Percentiles rank a stretch among this genome's conserved stretches.
These are phyloP conservation scores for Termitomyces sp. DNA, from an alignment of 768 basidiomycete species.

Conservation along the genomic window DNA sequence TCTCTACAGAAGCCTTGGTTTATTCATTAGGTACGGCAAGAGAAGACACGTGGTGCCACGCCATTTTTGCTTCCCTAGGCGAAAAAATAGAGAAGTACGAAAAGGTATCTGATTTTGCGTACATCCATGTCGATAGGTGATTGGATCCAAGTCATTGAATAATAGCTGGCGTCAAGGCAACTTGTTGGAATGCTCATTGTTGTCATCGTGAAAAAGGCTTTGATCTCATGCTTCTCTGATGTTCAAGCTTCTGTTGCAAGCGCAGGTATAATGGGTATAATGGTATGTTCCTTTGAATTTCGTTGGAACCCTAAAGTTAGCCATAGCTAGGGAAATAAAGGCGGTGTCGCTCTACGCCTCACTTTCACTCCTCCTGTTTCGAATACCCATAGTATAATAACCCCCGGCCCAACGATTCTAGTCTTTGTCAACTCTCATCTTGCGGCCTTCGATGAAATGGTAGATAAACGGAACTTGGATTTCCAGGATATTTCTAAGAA, in stretches of 20 bases:
- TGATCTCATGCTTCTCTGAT: conserved; percentile 49
- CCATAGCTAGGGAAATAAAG: conserved; percentile 72
- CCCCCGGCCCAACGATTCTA: conserved; percentile 42
- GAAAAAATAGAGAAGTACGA: conserved; percentile 60
- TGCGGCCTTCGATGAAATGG: conserved; percentile 80
- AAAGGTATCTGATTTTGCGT: conserved; percentile 42
- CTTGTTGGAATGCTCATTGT: conserved; percentile 8
- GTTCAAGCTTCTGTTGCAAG: conserved; percentile 53
- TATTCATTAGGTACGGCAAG: conserved; percentile 59
- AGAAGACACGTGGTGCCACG: conserved; percentile 71
- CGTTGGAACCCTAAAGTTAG: not conserved
- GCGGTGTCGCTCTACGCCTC: conserved; percentile 65
- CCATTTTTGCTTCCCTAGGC: conserved; percentile 68
- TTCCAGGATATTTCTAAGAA: conserved; percentile 66
- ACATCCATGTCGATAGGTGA: not conserved
- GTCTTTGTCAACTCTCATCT: conserved; percentile 84
- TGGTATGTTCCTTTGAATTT: conserved; percentile 42
- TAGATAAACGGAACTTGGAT: conserved; percentile 69
- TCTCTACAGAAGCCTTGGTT: conserved; percentile 73
- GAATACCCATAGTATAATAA: conserved; percentile 6
- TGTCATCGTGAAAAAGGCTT: conserved; percentile 48
- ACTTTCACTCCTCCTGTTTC: conserved; percentile 43
- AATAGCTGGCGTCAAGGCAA: conserved; percentile 4
- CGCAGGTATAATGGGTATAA: conserved; percentile 73
- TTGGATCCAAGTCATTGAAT: not conserved